These are phyloP conservation scores for Thinopyrum elongatum DNA, from an alignment of 176 grass and related monocot genomes.

Conservation along the genomic window DNA sequence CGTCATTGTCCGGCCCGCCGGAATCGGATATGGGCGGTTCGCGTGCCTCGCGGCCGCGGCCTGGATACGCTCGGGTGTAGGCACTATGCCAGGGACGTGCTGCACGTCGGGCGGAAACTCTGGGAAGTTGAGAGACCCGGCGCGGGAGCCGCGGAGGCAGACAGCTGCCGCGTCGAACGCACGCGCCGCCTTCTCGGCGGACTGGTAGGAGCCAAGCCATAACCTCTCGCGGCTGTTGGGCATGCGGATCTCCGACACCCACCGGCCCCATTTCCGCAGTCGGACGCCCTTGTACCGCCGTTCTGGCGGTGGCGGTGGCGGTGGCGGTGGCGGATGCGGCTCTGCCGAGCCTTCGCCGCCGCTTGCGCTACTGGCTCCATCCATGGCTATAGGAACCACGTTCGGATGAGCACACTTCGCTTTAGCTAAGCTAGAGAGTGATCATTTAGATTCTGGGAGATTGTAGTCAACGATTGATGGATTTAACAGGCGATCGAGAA, in stretches of 20 bases:
- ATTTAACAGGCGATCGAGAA: neutral
- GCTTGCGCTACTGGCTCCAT: slow-evolving; percentile 18
- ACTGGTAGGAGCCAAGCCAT: slow-evolving; percentile 45
- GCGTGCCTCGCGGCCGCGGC: slow-evolving; percentile 41
- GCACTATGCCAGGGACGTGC: neutral
- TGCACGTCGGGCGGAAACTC: slow-evolving; percentile 34
- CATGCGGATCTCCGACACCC: slow-evolving; percentile 57
- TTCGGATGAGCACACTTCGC: neutral
- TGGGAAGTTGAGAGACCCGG: slow-evolving; percentile 45
- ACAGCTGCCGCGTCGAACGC: slow-evolving; percentile 47
- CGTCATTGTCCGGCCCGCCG: neutral
- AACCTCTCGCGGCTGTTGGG: slow-evolving; percentile 54
- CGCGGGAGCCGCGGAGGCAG: slow-evolving; percentile 44
- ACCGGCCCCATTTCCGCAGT: slow-evolving; percentile 46
- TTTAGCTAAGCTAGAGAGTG: neutral
- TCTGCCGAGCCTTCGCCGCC: neutral
- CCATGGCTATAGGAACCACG: slow-evolving; percentile 15
- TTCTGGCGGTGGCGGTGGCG: neutral
- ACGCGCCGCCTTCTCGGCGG: slow-evolving; percentile 43
- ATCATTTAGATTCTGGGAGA: neutral
- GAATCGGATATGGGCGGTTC: neutral
- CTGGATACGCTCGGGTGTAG: slow-evolving; percentile 29
- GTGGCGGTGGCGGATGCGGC: neutral
- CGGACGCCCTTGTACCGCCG: slow-evolving; percentile 46
- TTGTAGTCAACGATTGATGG: neutral